Evolutionary conservation across 108 stramenopile species (phyloP), one percentile per base, ranked within the genome.

Genomic region (Cyclotella kingstonii): DNA sequence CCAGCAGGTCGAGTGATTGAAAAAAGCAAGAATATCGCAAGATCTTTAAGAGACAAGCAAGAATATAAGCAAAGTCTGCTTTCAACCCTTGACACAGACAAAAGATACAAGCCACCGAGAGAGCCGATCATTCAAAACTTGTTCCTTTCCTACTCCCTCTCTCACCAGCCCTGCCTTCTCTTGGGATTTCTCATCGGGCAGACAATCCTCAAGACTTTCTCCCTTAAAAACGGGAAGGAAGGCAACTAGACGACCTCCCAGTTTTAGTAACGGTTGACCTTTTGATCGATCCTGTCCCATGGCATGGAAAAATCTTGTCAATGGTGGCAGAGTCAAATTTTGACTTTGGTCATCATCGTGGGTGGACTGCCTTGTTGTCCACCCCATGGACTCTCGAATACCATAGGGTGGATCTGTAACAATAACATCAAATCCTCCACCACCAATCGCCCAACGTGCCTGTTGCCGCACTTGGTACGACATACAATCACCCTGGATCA

Each of bases 381-480:
- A 9, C 4, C 34, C 27, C 57, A 66, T 53, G 5, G 75, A 54
- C 54, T 79, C 78, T 1, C 78, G 34, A 45, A 93, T 89, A 15
- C 92, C 92, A 48, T 90, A 93, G 0, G 92, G 92, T 7, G 92
- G 92, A 68, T 93, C 92, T 0, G 80, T 80, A 21, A 86, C 34
- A 28, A 93, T 93, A n/a, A 77, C 85, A 77, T 94, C 93, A 66
- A 94, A 94, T 22, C 81, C 70, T 9, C 41, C 57, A 4, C 64
- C 54, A 6, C 79, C 78, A 8, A 82, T 69, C 10, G 75, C 77
- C 10, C 7, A 29, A 40, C 78, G 68, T 1, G 84, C 87, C 48
- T 61, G 28, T 0, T 76, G 39, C 33, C 93, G 82, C 2, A 87
- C 58, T 11, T 84, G 66, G 2, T 42, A 50, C 19, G 73, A 34